Base-by-base conservation (phyloP, 1,139 yeast genomes). In the Debaryomycetaceae sp. region DNA sequence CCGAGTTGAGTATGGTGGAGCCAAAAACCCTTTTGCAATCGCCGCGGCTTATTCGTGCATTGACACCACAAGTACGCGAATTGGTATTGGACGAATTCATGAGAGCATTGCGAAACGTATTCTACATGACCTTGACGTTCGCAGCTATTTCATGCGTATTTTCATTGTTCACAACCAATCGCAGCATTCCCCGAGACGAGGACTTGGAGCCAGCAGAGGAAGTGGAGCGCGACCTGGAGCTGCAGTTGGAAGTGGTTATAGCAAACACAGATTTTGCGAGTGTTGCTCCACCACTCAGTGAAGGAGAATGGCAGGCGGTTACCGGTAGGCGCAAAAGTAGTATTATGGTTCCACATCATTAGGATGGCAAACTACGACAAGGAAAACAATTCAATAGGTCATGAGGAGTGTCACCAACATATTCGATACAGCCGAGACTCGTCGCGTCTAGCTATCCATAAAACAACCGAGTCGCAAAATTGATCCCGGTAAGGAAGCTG, bases 51-150 rank as follows among this genome's bases (percentile, higher is more conserved):
- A 46, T 63, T 10, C 39, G 48, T 25, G 25, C 27, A 5, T 40
- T 63, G 12, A 55, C 66, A 1, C 26, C 35, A 0, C 30, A 37
- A 1, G 43, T 55, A 1, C 44, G 45, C 25, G 37, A 37, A 3
- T 29, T 49, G 20, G 46, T 61, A 3, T 35, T 52, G 20, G 45
- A 46, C 25, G 53, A 50, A 16, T 46, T 62, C 29, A 58, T 67
- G 63, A 45, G 41, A 16, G 55, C 65, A 3, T 41, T 69, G 25
- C 49, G 48, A 28, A 57, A 61, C 37, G 62, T 62, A 3, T 68
- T 60, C 33, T 67, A 61, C 41, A 49, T 61, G 27, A 44, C 56
- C 4, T 43, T 66, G 24, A 71, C 58, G 0, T 43, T 56, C 21
- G 51, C 63, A 2, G 37, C 42, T 4, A 32, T 52, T 12, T 43